Evolutionary conservation across 352 stramenopile species (phyloP).

Genomic region (Globisporangium yorkense): DNA sequence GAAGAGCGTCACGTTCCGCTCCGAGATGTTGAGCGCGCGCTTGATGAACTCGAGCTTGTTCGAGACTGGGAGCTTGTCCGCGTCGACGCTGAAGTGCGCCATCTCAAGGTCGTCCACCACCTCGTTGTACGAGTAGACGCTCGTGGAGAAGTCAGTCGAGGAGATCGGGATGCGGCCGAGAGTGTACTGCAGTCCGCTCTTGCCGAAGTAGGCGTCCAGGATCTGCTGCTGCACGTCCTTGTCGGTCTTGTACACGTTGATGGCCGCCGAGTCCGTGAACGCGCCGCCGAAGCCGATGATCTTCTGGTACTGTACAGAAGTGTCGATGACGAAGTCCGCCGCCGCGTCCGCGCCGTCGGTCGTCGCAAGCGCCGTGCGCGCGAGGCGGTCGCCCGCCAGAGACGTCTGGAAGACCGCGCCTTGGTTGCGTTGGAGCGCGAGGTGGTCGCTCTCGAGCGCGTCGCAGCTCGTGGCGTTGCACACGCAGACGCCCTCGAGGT

Average conservation of each 20-base stretch:
- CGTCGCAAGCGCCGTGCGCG: slow-evolving; percentile 24
- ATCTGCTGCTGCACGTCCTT: slow-evolving; percentile 51
- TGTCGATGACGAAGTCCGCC: slow-evolving; percentile 45
- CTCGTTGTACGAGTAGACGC: slow-evolving; percentile 85
- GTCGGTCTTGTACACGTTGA: slow-evolving; percentile 70
- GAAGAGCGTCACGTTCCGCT: slow-evolving; percentile 55
- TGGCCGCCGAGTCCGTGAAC: slow-evolving; percentile 83
- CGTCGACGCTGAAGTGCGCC: slow-evolving; percentile 75
- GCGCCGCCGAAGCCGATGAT: slow-evolving; percentile 87
- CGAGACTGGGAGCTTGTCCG: slow-evolving; percentile 52
- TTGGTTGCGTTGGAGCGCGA: slow-evolving; percentile 26
- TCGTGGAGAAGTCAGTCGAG: slow-evolving; percentile 83
- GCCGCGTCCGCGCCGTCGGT: slow-evolving; percentile 8
- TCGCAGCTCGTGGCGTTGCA: slow-evolving; percentile 50
- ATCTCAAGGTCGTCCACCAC: slow-evolving; percentile 76
- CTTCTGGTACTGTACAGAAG: slow-evolving; percentile 49
- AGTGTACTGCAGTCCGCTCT: slow-evolving; percentile 78
- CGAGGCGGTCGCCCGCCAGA: slow-evolving; percentile 39
- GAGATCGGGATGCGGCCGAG: slow-evolving; percentile 81
- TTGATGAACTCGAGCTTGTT: slow-evolving; percentile 77
- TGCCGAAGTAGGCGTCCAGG: slow-evolving; percentile 77
- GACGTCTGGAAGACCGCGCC: slow-evolving; percentile 44
- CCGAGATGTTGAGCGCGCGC: slow-evolving; percentile 35
- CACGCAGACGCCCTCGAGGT: slow-evolving; percentile 47
- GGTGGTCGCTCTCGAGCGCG: slow-evolving; percentile 38